Evolutionary conservation across 1,284 basidiomycete genomes (phyloP), one percentile per base, ranked within the genome.

Genomic region (Xanthoconium separans): DNA sequence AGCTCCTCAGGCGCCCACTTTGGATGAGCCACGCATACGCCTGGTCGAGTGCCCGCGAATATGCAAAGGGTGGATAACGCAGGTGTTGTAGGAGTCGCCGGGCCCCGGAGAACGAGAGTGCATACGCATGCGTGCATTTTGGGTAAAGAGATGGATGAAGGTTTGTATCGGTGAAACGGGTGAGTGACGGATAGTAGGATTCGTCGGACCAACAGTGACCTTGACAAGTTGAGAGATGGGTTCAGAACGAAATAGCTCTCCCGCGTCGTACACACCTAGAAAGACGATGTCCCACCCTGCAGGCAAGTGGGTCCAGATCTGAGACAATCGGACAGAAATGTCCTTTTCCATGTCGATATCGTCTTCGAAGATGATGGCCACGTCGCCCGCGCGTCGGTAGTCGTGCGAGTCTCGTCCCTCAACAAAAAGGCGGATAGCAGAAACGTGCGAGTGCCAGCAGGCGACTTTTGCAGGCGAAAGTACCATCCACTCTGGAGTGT

Each of bases 281-380:
- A 88, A 87, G 37, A 91, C 77, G 24, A 91, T 78, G 58, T 92
- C 89, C 90, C 90, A 93, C 20, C 80, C 77, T 0, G 44, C 44
- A 3, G 90, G 88, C 18, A 93, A 63, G 5, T 70, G 64, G 2
- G 62, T 53, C 85, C 87, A 89, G 44, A 91, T 65, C 6, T 62
- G 60, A 34, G 61, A 63, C 48, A 91, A 69, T 39, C 81, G 75
- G 12, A 65, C 51, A 15, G 75, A 69, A 10, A 89, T 77, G 61
- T 91, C 84, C 54, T 73, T 77, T 70, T 93, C 88, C 77, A 90
- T 82, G 65, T 93, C 87, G 15, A 93, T 73, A 57, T 92, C 90
- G 65, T 93, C 91, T 71, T 93, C 89, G 18, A 92, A 72, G 18
- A 93, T 76, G 15, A 92, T 64, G 0, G 73, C 74, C 12, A 78